Base-by-base conservation (phyloP, 441 rosid species). In the Viola pubescens region DNA sequence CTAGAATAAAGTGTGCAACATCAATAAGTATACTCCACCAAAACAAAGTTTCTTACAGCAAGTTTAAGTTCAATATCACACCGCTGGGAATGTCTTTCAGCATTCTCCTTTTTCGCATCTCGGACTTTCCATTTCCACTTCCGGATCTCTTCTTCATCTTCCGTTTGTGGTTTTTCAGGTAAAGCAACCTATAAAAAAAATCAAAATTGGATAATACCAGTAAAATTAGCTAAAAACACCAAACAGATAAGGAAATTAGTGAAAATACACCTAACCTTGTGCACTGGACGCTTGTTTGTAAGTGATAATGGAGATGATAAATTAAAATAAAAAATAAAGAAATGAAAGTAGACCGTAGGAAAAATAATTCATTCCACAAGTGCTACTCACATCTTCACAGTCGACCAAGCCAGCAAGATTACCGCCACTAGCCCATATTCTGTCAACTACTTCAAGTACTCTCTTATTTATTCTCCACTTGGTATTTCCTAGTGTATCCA, bases 401-500 rank as follows among this genome's bases (percentile, higher is more conserved):
- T 88, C 87, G 74, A 94, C 88, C 75, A 94, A 79, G 71, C 82
- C 94, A 59, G 83, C 94, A 60, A 85, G 69, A 62, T 60, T 39
- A 59, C 95, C 99, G 68, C 99, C 99, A 66, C 65, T 81, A 66
- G 91, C 87, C 99, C 99, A 94, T 50, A 94, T 75, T 81, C 96
- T 82, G 56, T 94, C 99, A 42, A 91, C 71, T 58, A 91, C 85
- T 64, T 87, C 74, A 71, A 94, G 86, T 41, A 91, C 72, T 80
- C 79, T 84, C 68, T 78, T 88, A 69, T 87, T 94, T 64, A 94
- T 76, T 64, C 94, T 87, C 99, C 98, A 94, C 68, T 88, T 94
- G 59, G 97, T 84, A 73, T 77, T 84, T 71, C 99, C 99, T 39
- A 94, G 83, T 2, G 95, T 88, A 83, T 91, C 83, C 70, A 94